Percentiles rank a stretch among this genome's conserved stretches.
Evolutionary conservation across 768 basidiomycete species (phyloP).

Genomic region (Steccherinum ochraceum): DNA sequence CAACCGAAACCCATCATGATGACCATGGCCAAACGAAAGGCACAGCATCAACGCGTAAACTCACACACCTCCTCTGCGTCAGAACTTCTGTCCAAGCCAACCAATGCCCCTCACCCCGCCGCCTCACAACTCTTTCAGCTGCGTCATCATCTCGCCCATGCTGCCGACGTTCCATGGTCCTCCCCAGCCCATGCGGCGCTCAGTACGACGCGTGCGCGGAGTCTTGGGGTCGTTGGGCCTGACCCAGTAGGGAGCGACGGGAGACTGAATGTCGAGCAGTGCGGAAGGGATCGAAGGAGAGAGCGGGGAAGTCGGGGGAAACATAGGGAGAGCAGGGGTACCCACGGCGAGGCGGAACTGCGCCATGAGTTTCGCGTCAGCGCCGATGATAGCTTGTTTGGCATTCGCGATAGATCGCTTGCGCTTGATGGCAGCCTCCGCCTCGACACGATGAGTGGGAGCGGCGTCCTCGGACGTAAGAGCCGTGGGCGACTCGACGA

Average conservation of each 20-base stretch:
- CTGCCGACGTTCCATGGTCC: slow-evolving; percentile 19
- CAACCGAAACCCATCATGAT: background rate
- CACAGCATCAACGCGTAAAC: too few relatives aligned
- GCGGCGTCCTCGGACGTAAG: background rate
- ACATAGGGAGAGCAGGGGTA: slow-evolving; percentile 8
- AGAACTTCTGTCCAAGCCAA: too few relatives aligned
- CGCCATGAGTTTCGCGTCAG: slow-evolving; percentile 16
- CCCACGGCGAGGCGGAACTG: slow-evolving; percentile 13
- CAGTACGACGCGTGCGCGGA: slow-evolving; percentile 15
- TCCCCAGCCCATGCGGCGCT: slow-evolving; percentile 22
- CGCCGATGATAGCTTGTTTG: slow-evolving; percentile 10
- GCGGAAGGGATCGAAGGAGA: slow-evolving; percentile 10
- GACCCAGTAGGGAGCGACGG: slow-evolving; percentile 23
- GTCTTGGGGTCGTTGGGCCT: slow-evolving; percentile 14
- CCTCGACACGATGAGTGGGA: background rate
- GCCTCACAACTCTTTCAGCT: slow-evolving; percentile 11
- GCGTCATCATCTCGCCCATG: slow-evolving; percentile 13
- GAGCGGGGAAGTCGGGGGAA: background rate
- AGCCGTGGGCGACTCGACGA: background rate
- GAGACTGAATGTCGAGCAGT: slow-evolving; percentile 8
- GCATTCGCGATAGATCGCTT: slow-evolving; percentile 11
- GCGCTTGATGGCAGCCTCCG: slow-evolving; percentile 7
- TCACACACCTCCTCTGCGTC: too few relatives aligned
- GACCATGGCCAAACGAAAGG: too few relatives aligned
- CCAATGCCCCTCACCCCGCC: background rate